phyloP scores from a whole-genome alignment of 768 basidiomycete genomes.

The Tricholoma furcatifolium region DNA sequence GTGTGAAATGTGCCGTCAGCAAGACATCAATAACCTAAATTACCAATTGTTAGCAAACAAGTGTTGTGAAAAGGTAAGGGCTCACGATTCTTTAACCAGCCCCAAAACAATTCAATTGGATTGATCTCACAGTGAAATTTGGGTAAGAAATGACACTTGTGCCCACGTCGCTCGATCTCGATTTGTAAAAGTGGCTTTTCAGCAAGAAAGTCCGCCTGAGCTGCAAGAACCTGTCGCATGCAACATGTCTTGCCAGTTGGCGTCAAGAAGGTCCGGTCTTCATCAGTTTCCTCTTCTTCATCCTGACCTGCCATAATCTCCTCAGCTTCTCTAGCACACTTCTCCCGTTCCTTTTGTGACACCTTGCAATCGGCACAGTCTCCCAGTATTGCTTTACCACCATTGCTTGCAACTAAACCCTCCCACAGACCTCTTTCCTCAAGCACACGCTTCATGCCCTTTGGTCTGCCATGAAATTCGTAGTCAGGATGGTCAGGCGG shows the following conservation, averaged over 20 bases:
- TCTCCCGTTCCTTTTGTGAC: constrained; percentile 8
- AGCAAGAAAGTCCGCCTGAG: constrained; percentile 17
- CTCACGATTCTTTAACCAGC: neutral
- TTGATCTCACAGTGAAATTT: too few relatives aligned
- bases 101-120: constrained; percentile 1
- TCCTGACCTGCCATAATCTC: constrained; percentile 6
- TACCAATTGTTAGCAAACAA: too few relatives aligned
- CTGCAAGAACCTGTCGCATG: constrained; percentile 17
- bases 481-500: constrained; percentile 6
- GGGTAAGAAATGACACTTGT: constrained; percentile 11
- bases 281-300: constrained; percentile 4
- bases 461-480: constrained; percentile 4
- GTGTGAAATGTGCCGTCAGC: too few relatives aligned
- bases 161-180: constrained; percentile 15
- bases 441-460: constrained; percentile 11
- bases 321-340: neutral
- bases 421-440: constrained; percentile 9
- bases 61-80: too few relatives aligned
- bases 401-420: neutral
- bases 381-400: constrained; percentile 4
- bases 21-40: too few relatives aligned
- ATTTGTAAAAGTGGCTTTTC: constrained; percentile 19
- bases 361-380: constrained; percentile 7
- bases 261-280: neutral
- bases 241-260: constrained; percentile 16